phyloP scores from a whole-genome alignment of 495 filamentous ascomycete species.

The Penicillium chermesinum region DNA sequence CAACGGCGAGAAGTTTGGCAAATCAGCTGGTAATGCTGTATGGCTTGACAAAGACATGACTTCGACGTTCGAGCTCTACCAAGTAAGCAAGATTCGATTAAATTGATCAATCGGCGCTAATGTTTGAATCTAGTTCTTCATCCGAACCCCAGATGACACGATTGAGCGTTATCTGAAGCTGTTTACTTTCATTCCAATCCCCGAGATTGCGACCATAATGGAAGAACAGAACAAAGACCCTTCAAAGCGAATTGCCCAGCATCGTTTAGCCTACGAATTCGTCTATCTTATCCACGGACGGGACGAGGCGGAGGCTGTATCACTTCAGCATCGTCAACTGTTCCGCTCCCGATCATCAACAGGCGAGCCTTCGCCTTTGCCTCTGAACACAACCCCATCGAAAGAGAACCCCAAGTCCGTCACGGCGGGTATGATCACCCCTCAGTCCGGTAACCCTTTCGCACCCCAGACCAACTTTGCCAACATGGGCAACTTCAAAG shows the following conservation, averaged over 20 bases:
- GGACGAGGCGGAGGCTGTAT: conserved; percentile 49
- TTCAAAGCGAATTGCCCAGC: conserved; percentile 70
- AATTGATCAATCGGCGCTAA: conserved; percentile 16
- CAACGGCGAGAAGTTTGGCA: conserved; percentile 87
- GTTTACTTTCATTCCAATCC: conserved; percentile 80
- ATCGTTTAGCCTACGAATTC: conserved; percentile 73
- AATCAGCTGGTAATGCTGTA: conserved; percentile 88
- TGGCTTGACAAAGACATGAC: conserved; percentile 87
- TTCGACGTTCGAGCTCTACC: conserved; percentile 77
- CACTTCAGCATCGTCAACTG: conserved; percentile 53
- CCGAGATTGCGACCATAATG: conserved; percentile 60
- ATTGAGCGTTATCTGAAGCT: conserved; percentile 78
- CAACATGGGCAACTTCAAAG: conserved; percentile 45
- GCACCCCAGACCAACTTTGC: conserved; percentile 42
- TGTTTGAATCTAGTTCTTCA: conserved; percentile 60
- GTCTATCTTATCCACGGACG: conserved; percentile 71
- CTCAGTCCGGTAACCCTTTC: conserved; percentile 36
- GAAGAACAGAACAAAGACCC: conserved; percentile 59
- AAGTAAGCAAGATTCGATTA: conserved; percentile 36
- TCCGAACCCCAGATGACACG: conserved; percentile 74
- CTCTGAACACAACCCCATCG: conserved; percentile 20
- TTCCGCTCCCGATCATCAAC: conserved; percentile 45
- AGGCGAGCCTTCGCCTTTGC: conserved; percentile 35
- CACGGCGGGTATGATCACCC: conserved; percentile 24
- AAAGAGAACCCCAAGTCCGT: conserved; percentile 18